Base-by-base conservation (phyloP, 1,284 basidiomycete genomes). In the Dichomitus squalens region DNA sequence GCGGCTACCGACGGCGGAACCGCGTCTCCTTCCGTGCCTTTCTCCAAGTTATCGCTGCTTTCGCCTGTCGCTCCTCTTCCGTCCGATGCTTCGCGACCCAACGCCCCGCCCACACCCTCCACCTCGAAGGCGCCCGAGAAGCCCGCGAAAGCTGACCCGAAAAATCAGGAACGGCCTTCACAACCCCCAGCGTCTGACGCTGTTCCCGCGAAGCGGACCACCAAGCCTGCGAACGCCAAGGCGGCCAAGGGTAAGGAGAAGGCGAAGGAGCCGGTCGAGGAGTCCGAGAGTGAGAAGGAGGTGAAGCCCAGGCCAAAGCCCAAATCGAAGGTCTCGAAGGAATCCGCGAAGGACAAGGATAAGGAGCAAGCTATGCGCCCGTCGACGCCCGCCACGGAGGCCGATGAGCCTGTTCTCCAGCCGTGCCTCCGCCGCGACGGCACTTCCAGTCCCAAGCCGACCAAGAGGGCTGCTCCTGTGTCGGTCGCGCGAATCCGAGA, bases 1-100 rank as follows among this genome's bases (percentile, higher is more conserved):
- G 39, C 51, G 29, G 41, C 39, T 23, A 3, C 44, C 60, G 43
- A 69, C 31, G 59, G 53, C 21, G 29, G 11, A 31, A 40, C 61
- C 2, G 55, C 64, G 14, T 77, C 76, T 0, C 76, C 76, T 9
- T 76, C 76, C 1, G 60, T 63, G 12, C 62, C 73, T n/a, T 76
- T 76, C 55, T 73, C 76, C 38, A 76, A 71, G 51, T 67, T 78
- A 33, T 75, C 70, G 7, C 41, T 76, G 23, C 64, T 73, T 46
- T 72, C 72, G 2, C 72, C 75, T 8, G 64, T 66, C 25, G 56
- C 58, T 23, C 40, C 59, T 7, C 14, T 21, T 7, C 31, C 38
- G 5, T n/a, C 36, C 27, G 31, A 34, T 36, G 43, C 48, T 5
- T 23, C 49, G 1, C 49, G 54, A 16, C 35, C 43, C 35, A 43